Evolutionary conservation across 2,329 filamentous ascomycete genomes (phyloP), one percentile per base, ranked within the genome.

Genomic region (Peltaster fructicola): DNA sequence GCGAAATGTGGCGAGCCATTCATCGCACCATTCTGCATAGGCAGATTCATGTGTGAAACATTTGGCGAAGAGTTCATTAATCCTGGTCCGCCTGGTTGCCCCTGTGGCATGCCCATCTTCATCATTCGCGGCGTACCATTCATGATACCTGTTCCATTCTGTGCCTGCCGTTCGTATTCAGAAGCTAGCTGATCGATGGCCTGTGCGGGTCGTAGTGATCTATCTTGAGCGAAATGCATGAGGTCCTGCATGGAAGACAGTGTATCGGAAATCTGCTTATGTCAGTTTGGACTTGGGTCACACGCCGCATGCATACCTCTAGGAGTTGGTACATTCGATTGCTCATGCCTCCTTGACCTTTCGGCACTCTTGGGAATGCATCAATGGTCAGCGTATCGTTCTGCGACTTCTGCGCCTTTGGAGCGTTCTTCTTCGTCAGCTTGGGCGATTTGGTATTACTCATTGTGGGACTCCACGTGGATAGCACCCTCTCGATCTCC

Each of bases 221-320:
- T 56, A 23, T 60, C 53, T 29, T 65, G 57, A 13, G 63, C 63
- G 35, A 61, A 66, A 24, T 57, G 54, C 51, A 73, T 69, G 16
- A 73, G 47, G 30, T 61, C 56, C 29, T 61, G 61, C 70, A 75
- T 74, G 35, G 64, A 57, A 26, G 65, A 68, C 44, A 74, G 63
- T 15, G 68, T 72, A 47, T 75, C 71, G 30, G 64, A 65, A 32
- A 73, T 60, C 68, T 73, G 27, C 23, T 25, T 18, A 22, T 21
- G 27, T 19, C 27, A n/a, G n/a, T n/a, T n/a, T n/a, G n/a, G n/a
- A n/a, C n/a, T n/a, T n/a, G n/a, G n/a, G n/a, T n/a, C n/a, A n/a
- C n/a, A n/a, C n/a, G n/a, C n/a, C n/a, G n/a, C 13, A 14, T 17
- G 22, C 27, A 35, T 54, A 72, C 68, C 59, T 75, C 70, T 32